phyloP scores from a whole-genome alignment of 805 yeast genomes.

The Nakazawaea holstii region DNA sequence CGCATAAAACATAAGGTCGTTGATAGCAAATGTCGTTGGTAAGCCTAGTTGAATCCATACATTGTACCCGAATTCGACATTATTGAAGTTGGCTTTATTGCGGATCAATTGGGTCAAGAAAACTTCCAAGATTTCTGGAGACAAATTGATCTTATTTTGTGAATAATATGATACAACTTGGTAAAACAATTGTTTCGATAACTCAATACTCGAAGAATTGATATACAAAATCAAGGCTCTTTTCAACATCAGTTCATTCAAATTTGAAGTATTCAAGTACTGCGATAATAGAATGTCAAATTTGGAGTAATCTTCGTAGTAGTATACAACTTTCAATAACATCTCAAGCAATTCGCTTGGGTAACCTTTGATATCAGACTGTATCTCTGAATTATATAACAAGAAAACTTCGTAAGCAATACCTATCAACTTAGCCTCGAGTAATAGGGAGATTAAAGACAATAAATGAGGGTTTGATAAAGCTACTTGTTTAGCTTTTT shows the following conservation, averaged over 20 bases:
- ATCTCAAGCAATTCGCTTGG: slow-evolving; percentile 8
- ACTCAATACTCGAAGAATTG: slow-evolving; percentile 4
- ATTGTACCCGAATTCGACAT: slow-evolving; percentile 7
- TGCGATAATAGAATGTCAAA: slow-evolving; percentile 8
- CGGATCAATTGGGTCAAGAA: background rate
- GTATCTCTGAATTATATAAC: slow-evolving; percentile 7
- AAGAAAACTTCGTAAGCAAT: slow-evolving; percentile 8
- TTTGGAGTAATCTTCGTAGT: slow-evolving; percentile 2
- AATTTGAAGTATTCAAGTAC: slow-evolving; percentile 1
- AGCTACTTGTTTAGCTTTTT: background rate
- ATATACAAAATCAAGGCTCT: slow-evolving; percentile 6
- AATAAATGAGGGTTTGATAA: slow-evolving; percentile 9
- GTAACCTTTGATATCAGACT: slow-evolving; percentile 5
- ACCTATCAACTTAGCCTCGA: slow-evolving; percentile 4
- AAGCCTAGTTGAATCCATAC: slow-evolving; percentile 5
- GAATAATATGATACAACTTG: slow-evolving; percentile 6
- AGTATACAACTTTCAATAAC: slow-evolving; percentile 7
- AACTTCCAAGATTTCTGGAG: background rate
- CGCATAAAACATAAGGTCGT: slow-evolving; percentile 2
- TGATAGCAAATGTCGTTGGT: background rate
- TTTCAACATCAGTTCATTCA: background rate
- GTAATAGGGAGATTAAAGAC: slow-evolving; percentile 6
- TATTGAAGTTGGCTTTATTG: background rate
- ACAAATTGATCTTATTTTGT: background rate
- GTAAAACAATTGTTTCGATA: slow-evolving; percentile 10